Evolutionary conservation across 2,329 filamentous ascomycete species (phyloP).

Genomic region (Nectriaceae sp.): DNA sequence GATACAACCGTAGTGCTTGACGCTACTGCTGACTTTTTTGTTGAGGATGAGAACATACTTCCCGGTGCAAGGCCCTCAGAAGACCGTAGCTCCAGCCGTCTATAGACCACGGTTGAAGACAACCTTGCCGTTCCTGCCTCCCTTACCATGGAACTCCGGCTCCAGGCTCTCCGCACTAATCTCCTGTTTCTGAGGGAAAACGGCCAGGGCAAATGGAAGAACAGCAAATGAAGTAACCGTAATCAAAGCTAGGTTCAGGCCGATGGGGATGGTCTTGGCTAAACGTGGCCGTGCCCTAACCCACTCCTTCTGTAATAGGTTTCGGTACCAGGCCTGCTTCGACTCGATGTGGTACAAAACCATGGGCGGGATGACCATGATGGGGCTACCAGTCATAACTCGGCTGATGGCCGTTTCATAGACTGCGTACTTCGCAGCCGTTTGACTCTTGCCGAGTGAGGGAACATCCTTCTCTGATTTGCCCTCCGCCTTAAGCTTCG

Average conservation of each 20-base stretch:
- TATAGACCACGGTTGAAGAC: conserved; percentile 96
- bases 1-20: no score
- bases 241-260: conserved; percentile 86
- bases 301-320: conserved; percentile 67
- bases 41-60: no score
- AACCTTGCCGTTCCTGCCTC: conserved; percentile 79
- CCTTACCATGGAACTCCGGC: conserved; percentile 80
- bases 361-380: conserved; percentile 94
- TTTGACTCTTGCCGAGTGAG: conserved; percentile 82
- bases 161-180: conserved; percentile 77
- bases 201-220: conserved; percentile 83
- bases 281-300: conserved; percentile 74
- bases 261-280: conserved; percentile 56
- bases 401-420: conserved; percentile 89
- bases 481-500: conserved; percentile 55
- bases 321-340: conserved; percentile 42
- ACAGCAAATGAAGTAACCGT: conserved; percentile 85
- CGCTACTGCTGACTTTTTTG: no score
- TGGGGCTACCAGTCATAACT: conserved; percentile 90
- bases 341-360: conserved; percentile 79
- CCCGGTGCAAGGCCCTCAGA: background rate
- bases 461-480: conserved; percentile 64
- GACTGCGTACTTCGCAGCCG: conserved; percentile 86
- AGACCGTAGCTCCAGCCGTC: conserved; percentile 11
- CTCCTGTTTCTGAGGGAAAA: conserved; percentile 88